Percentiles rank a stretch among this genome's conserved stretches.
Evolutionary conservation across 1,284 basidiomycete species (phyloP).

Genomic region (Trametes pubescens): DNA sequence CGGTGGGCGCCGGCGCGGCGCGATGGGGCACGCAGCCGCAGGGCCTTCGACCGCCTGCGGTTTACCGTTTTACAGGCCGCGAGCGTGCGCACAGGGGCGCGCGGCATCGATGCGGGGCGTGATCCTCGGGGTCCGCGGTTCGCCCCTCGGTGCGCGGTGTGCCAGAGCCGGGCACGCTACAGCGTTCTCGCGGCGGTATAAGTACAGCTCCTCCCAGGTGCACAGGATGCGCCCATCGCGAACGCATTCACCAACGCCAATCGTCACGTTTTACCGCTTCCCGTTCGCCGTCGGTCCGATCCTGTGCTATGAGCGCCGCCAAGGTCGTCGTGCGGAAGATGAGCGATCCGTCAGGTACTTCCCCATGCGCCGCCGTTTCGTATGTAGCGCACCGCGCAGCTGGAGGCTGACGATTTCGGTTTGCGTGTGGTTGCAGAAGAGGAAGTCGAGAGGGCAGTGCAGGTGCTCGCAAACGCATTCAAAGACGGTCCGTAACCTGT

Average conservation of each 20-base stretch:
- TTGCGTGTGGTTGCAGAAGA: constrained; percentile 24
- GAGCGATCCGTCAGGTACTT: constrained; percentile 34
- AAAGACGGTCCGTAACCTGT: constrained; percentile 32
- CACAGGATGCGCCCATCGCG: constrained; percentile 1
- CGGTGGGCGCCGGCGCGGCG: not conserved
- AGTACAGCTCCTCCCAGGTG: constrained; percentile 16
- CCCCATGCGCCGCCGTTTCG: not conserved
- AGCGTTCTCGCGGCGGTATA: constrained; percentile 24
- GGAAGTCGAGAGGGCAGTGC: constrained; percentile 34
- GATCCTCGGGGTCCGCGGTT: constrained; percentile 36
- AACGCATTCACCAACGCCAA: not conserved
- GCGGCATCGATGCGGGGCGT: constrained; percentile 22
- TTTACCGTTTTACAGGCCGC: constrained; percentile 8
- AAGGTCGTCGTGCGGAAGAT: constrained; percentile 29
- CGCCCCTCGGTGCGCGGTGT: constrained; percentile 21
- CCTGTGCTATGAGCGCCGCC: constrained; percentile 4
- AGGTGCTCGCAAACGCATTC: constrained; percentile 33
- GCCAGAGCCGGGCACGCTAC: constrained; percentile 24
- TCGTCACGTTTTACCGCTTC: not conserved
- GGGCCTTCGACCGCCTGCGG: constrained; percentile 1
- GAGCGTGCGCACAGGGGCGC: constrained; percentile 21
- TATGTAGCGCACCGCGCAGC: not conserved
- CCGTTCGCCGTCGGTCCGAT: constrained; percentile 2
- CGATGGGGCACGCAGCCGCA: not conserved
- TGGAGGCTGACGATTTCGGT: not conserved